Evolutionary conservation across 495 filamentous ascomycete species (phyloP), one percentile per base, ranked within the genome.

Genomic region (Penicillium alfredii): DNA sequence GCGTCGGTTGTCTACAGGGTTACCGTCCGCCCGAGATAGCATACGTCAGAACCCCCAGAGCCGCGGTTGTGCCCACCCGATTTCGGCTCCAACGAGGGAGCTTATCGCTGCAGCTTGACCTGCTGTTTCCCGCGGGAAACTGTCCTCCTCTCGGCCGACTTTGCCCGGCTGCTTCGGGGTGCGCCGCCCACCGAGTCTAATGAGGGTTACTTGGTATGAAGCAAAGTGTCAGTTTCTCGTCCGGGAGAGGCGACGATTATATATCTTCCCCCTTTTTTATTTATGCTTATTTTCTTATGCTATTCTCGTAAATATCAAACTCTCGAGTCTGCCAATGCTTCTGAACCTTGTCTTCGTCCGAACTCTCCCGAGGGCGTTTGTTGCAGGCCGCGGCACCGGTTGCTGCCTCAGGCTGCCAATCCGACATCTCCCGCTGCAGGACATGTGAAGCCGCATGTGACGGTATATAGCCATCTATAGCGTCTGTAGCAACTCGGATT

Each of bases 11-110:
- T n/a, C n/a, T n/a, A n/a, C n/a, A n/a, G n/a, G n/a, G n/a, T n/a
- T n/a, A n/a, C n/a, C 39, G 38, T 38, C 52, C 48, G 48, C 49
- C 44, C 44, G 43, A 38, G 30, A 44, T 45, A 37, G 37, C 50
- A 49, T 51, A 66, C 59, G 62, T 66, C 61, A 66, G 56, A 55
- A 46, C 23, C 45, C 28, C 20, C 8, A 53, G 44, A 56, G 51
- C 63, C 63, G 63, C 63, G 63, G 63, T 31, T 53, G 42, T 33
- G 18, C 44, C 51, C 44, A 56, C 43, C 41, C 38, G 35, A 31
- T 27, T 6, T 22, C 15, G 7, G 17, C 17, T n/a, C 16, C 42
- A 29, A 12, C 17, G 11, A 30, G 37, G 30, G 33, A 13, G 19
- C 12, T 8, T 31, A 34, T 25, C 19, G 27, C 26, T 30, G 15